Evolutionary conservation across 2,329 filamentous ascomycete species (phyloP).

Genomic region (Cryphonectria japonica): DNA sequence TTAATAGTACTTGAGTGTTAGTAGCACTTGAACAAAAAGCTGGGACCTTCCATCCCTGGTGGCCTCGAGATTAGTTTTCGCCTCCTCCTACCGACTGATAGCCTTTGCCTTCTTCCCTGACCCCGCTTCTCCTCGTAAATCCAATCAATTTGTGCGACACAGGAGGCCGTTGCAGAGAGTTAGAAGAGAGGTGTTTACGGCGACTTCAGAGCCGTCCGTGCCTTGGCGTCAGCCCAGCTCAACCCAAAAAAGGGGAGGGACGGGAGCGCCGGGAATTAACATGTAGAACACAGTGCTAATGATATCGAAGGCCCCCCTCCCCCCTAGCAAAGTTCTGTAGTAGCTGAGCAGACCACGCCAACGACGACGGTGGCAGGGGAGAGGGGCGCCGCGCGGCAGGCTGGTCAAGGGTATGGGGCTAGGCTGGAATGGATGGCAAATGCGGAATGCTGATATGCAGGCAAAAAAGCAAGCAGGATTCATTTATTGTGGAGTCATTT

Average conservation of each 20-base stretch:
- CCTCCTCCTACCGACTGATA: not conserved
- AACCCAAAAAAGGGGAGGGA: constrained; percentile 9
- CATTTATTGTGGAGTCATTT: not conserved
- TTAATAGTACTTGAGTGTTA: not conserved
- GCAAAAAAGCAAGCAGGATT: not conserved
- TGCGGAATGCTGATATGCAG: not conserved
- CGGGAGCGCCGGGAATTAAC: constrained; percentile 29
- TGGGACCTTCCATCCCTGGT: not conserved
- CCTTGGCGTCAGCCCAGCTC: constrained; percentile 6
- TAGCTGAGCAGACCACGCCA: not conserved
- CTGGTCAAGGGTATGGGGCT: not conserved
- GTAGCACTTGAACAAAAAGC: not conserved
- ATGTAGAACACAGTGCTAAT: constrained; percentile 27
- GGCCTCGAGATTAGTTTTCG: not conserved
- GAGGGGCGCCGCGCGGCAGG: constrained; percentile 1
- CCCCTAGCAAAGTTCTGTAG: not conserved
- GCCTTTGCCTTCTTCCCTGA: not conserved
- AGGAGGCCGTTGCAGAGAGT: constrained; percentile 22
- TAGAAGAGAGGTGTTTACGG: not conserved
- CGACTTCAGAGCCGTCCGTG: not conserved
- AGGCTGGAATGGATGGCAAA: not conserved
- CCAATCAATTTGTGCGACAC: not conserved
- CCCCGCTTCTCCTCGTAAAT: not conserved
- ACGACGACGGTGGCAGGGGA: not conserved
- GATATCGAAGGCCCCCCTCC: too few relatives aligned